Base-by-base conservation (phyloP, 176 grass and related monocot species). In the Saccharum spontaneum region DNA sequence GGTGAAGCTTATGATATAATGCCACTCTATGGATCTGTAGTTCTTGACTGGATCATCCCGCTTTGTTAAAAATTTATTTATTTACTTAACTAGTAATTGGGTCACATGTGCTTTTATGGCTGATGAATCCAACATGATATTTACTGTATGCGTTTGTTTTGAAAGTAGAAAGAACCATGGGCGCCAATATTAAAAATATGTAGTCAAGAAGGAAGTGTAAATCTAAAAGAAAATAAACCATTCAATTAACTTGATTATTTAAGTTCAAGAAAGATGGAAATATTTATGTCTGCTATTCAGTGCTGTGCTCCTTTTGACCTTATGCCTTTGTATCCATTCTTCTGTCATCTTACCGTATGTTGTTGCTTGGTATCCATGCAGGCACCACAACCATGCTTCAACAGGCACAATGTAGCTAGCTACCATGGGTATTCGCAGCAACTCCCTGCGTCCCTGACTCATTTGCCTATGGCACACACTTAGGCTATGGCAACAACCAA, bases 371-470 rank as follows among this genome's bases (percentile, higher is more conserved):
- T 69, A 18, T 82, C 6, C 48, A 82, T 28, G 28, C 28, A 28
- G 79, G 67, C 66, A 44, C 34, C 67, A 16, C 68, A 62, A n/a
- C 44, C 30, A 81, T 81, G 34, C 13, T 52, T 69, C 31, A 81
- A 81, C 64, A 23, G 22, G 57, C 57, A 60, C 7, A 60, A 60
- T 60, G 22, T 22, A 4, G 66, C 15, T 7, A 20, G 66, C 16
- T 68, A 33, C 80, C 37, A 72, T 44, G 52, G 68, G 15, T 72
- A 73, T 62, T 57, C 34, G 57, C 80, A 72, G 52, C 68, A 61
- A 71, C 3, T 43, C 24, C 80, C 80, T 82, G 34, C 20, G n/a
- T n/a, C 3, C 15, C 16, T 15, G 28, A 41, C 23, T 72, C 65
- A 71, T 61, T 44, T 72, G 40, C 3, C 36, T 82, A 73, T 44